Percentiles rank a stretch among this genome's conserved stretches.
Evolutionary conservation across 2,329 filamentous ascomycete species (phyloP).

Genomic region (Whalleya microplaca): DNA sequence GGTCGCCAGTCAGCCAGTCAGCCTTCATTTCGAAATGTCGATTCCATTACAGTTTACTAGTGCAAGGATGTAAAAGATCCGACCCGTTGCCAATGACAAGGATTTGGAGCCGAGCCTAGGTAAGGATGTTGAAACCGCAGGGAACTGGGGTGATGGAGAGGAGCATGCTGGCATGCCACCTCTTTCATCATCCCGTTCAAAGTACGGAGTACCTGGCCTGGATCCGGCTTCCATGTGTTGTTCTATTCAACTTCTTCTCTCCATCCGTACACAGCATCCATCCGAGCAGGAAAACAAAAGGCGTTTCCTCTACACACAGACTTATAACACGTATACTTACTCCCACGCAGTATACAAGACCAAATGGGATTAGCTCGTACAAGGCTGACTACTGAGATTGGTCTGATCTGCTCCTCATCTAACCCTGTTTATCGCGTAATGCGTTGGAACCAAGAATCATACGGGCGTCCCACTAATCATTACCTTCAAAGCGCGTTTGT

Average conservation of each 20-base stretch:
- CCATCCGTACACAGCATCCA: not conserved
- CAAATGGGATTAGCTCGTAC: not conserved
- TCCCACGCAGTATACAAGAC: no score
- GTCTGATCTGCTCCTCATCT: constrained; percentile 6
- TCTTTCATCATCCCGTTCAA: not conserved
- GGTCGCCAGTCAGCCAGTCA: no score
- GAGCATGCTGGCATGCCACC: not conserved
- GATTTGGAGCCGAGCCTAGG: not conserved
- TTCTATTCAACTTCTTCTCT: not conserved
- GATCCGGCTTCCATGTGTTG: not conserved
- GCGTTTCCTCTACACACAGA: no score
- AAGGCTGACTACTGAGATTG: not conserved
- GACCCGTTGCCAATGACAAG: not conserved
- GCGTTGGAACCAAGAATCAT: constrained; percentile 9
- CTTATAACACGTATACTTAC: no score
- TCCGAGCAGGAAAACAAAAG: not conserved
- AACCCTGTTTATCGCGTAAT: constrained; percentile 9
- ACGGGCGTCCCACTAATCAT: not conserved
- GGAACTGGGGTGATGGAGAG: not conserved
- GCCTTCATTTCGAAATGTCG: not conserved
- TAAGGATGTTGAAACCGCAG: not conserved
- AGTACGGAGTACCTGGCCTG: no score
- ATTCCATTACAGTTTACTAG: not conserved
- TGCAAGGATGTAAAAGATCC: not conserved
- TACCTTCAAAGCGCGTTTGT: constrained; percentile 2